Evolutionary conservation across 805 yeast genomes (phyloP), one percentile per base, ranked within the genome.

Genomic region (Spathaspora hagerdaliae): DNA sequence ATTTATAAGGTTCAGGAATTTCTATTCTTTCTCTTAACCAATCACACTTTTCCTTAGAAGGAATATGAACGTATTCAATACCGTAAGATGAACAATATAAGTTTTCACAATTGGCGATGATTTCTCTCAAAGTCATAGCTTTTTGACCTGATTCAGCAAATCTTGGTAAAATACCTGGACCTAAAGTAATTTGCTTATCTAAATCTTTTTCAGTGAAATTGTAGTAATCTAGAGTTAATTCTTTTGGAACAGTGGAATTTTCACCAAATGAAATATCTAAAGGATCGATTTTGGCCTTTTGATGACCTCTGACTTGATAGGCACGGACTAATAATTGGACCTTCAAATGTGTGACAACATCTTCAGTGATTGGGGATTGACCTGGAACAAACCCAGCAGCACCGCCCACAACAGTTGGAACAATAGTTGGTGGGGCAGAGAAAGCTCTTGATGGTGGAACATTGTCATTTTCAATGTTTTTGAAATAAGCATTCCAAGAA

Each of bases 21-120:
- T 94, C 99, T 52, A 94, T 79, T 69, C 97, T 82, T 71, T 88
- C 96, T 75, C 99, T 86, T 65, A 94, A 81, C 99, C 99, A 94
- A 70, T 94, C 97, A 75, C 98, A 94, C 71, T 88, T 87, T 60
- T 80, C 86, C 67, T 95, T 85, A 49, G 96, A 87, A 47, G 98
- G 97, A 54, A 94, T 94, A 72, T 94, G 99, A 59, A 94, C 85
- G 73, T 90, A 94, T 75, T 94, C 98, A 48, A 87, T 80, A 74
- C 98, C 98, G 65, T 90, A 89, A 35, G 86, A 71, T 36, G 86
- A 78, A 73, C 97, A 90, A 77, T 94, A 94, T 57, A 87, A 78
- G 55, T 75, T 74, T 72, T 94, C 96, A 69, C 96, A 85, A 51
- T 80, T 71, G 42, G 71, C 78, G 54, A 94, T 78, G 55, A 94